Evolutionary conservation across 2,329 filamentous ascomycete species (phyloP).

Genomic region (Sclerotinia spermophila): DNA sequence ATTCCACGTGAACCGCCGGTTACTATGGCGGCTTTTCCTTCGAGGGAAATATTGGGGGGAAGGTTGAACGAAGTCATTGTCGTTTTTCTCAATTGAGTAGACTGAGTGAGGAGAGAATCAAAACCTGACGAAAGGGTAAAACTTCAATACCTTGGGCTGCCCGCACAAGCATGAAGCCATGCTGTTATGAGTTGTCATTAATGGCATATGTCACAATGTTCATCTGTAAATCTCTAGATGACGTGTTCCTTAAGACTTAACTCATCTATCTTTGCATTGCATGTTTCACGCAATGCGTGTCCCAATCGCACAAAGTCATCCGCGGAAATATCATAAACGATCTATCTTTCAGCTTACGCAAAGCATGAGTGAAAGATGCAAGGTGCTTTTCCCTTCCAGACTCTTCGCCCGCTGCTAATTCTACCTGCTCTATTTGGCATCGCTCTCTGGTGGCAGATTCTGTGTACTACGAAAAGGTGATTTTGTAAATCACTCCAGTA

Average conservation of each 20-base stretch:
- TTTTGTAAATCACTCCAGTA: neutral
- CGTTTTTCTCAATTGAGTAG: neutral
- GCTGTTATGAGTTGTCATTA: neutral
- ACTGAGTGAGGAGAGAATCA: neutral
- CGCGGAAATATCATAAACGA: neutral
- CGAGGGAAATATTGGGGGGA: constrained; percentile 9
- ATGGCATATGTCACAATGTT: neutral
- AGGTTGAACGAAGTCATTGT: neutral
- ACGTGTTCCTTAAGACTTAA: neutral
- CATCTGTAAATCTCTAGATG: neutral
- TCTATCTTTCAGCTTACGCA: neutral
- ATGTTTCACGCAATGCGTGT: neutral
- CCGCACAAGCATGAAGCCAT: neutral
- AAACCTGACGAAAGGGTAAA: neutral
- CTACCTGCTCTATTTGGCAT: neutral
- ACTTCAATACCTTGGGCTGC: neutral
- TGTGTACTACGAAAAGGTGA: neutral
- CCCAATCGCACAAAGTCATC: neutral
- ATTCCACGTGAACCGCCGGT: constrained; percentile 51
- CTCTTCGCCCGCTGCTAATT: neutral
- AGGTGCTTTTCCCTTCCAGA: neutral
- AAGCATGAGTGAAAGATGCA: neutral
- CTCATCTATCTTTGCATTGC: neutral
- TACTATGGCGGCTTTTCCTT: constrained; percentile 27
- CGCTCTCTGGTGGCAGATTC: too few species aligned